phyloP scores from a whole-genome alignment of 129 eudicot genomes.

The Solidago caesia region DNA sequence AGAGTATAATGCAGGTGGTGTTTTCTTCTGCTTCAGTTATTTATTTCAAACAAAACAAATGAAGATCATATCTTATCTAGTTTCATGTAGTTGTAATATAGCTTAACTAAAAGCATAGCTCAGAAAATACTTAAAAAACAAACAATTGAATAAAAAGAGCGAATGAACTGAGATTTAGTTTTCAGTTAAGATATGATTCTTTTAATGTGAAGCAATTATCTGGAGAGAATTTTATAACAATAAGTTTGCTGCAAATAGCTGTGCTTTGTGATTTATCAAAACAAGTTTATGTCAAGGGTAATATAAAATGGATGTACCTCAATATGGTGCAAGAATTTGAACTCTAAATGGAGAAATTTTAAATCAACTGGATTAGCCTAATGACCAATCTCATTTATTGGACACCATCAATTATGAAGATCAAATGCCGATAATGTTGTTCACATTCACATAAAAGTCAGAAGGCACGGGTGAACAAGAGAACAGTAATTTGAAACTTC shows the following conservation, averaged over 20 bases:
- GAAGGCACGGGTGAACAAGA: too few species aligned
- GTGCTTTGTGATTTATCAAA: neutral
- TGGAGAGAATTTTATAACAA: neutral
- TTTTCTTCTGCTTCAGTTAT: neutral
- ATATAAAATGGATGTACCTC: neutral
- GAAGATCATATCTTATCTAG: constrained; percentile 7
- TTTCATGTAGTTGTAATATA: neutral
- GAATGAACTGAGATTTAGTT: too few species aligned
- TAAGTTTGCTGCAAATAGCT: neutral
- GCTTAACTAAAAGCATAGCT: neutral
- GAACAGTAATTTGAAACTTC: too few species aligned
- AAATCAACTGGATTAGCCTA: too few species aligned
- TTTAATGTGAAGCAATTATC: neutral
- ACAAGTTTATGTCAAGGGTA: neutral
- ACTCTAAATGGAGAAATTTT: too few species aligned
- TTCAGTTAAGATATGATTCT: neutral
- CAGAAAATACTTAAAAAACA: neutral
- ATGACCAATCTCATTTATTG: too few species aligned
- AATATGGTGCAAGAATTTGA: too few species aligned
- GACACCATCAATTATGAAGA: neutral
- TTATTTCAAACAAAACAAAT: neutral
- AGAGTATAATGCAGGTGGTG: constrained; percentile 82
- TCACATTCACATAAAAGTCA: too few species aligned
- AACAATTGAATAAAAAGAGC: neutral
- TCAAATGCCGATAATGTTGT: neutral